Evolutionary conservation across 192 early-diverging fungal genomes (phyloP).

Genomic region (Geranomyces variabilis): DNA sequence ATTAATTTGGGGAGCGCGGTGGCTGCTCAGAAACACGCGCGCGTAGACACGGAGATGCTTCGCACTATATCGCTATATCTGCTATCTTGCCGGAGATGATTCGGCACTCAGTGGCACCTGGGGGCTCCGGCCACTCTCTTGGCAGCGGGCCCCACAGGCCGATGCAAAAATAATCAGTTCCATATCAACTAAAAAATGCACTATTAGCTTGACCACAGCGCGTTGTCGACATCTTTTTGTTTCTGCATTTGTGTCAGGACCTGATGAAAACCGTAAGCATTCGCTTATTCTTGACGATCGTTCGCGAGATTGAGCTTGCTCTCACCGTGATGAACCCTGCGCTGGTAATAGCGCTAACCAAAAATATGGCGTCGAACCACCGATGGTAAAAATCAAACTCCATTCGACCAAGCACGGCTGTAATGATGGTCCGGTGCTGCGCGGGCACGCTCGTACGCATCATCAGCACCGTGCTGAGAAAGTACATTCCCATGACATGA

Average conservation of each 20-base stretch:
- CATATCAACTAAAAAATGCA: no score
- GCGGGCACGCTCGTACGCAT: conserved; percentile 86
- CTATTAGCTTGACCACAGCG: conserved; percentile 12
- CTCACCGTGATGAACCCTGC: conserved; percentile 60
- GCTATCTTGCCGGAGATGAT: no score
- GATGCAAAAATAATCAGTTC: no score
- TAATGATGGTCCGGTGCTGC: conserved; percentile 82
- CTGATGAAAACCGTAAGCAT: conserved; percentile 3
- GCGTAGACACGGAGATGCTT: no score
- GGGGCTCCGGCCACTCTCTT: no score
- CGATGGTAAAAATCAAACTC: conserved; percentile 91
- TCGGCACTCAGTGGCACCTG: no score
- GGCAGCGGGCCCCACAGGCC: no score
- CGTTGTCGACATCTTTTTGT: conserved; percentile 30
- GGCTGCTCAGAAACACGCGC: no score
- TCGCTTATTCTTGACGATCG: neutral
- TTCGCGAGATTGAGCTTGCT: neutral
- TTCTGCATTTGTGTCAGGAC: conserved; percentile 36
- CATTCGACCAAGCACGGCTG: conserved; percentile 75
- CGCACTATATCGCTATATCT: no score
- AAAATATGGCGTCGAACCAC: conserved; percentile 93
- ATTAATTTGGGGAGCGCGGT: no score
- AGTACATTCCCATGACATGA: conserved; percentile 92
- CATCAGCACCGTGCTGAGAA: conserved; percentile 88
- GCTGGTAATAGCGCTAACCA: conserved; percentile 77